phyloP scores from a whole-genome alignment of 352 stramenopile species.

The Phytophthora litchii region DNA sequence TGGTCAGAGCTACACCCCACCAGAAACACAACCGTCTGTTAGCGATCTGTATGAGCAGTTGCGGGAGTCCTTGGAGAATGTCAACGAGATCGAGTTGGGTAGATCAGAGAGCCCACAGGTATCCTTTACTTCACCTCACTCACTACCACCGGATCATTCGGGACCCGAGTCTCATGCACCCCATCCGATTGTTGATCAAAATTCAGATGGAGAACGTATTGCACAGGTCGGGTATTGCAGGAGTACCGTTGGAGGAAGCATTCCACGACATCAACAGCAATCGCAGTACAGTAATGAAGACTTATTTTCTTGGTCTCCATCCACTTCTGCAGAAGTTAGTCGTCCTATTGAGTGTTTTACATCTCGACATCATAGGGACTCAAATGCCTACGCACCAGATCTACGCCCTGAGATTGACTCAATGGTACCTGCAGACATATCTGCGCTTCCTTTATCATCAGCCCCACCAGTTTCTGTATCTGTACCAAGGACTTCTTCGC shows the following conservation, averaged over 20 bases:
- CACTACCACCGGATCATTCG: constrained; percentile 2
- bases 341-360: neutral
- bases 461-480: neutral
- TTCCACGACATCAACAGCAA: constrained; percentile 10
- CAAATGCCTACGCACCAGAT: neutral
- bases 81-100: constrained; percentile 19
- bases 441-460: neutral
- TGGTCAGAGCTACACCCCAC: constrained; percentile 9
- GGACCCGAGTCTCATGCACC: neutral
- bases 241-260: constrained; percentile 1
- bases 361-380: neutral
- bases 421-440: constrained; percentile 1
- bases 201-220: constrained; percentile 2
- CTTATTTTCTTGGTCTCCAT: neutral
- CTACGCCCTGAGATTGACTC: constrained; percentile 4
- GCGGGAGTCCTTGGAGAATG: constrained; percentile 30
- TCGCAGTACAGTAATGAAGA: constrained; percentile 7
- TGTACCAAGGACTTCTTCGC: neutral
- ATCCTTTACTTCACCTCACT: constrained; percentile 19
- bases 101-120: constrained; percentile 4
- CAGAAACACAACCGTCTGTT: constrained; percentile 7
- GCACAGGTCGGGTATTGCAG: constrained; percentile 13
- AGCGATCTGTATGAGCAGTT: constrained; percentile 35
- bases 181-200: constrained; percentile 25
- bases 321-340: constrained; percentile 2